Conservation (phyloP, 2,329 filamentous ascomycete genomes). For the Sphaceloma murrayae region DNA sequence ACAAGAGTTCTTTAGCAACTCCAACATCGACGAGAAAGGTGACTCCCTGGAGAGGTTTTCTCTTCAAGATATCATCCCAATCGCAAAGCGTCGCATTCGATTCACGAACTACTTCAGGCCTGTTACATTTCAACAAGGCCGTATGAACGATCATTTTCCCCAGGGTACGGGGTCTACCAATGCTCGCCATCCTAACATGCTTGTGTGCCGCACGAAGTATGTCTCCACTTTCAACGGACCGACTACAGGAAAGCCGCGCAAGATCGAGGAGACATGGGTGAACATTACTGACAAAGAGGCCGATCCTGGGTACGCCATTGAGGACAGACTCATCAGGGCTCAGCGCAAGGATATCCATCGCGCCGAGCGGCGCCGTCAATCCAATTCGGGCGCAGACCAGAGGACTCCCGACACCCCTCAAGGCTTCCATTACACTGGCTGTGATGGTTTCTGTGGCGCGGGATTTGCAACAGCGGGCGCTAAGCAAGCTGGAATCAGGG, state of each 20-base stretch:
- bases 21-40: not conserved
- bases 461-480: conserved; percentile 63
- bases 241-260: not conserved
- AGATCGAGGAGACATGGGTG: conserved; percentile 3
- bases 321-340: not conserved
- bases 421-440: conserved; percentile 48
- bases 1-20: conserved; percentile 6
- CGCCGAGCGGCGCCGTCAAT: not conserved
- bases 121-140: not conserved
- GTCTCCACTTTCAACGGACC: not conserved
- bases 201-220: conserved; percentile 48
- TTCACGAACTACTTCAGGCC: conserved; percentile 6
- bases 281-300: conserved; percentile 13
- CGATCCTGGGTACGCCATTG: not conserved
- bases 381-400: not conserved
- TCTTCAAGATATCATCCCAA: not conserved
- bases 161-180: not conserved
- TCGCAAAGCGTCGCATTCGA: not conserved
- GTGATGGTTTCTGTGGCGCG: conserved; percentile 63
- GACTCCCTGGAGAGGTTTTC: conserved; percentile 2
- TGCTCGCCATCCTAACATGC: conserved; percentile 31
- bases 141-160: not conserved
- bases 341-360: not conserved
- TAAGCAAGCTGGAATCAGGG: conserved; percentile 45
- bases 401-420: not conserved